Evolutionary conservation across 768 basidiomycete genomes (phyloP), one percentile per base, ranked within the genome.

Genomic region (Basidioascus undulatus): DNA sequence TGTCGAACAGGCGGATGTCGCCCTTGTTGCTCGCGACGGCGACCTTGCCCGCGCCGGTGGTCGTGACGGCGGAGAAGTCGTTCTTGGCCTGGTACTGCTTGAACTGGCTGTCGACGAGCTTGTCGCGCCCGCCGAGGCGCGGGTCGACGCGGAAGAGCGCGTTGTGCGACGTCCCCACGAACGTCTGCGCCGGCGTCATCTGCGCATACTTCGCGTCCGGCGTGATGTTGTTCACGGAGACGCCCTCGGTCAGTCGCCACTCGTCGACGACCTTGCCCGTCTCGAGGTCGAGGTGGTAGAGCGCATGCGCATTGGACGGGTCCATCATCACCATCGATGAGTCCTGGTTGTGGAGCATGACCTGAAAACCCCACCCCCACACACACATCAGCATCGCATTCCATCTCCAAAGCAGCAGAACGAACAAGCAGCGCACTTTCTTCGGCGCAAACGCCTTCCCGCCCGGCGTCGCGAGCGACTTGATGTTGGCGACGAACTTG

Each of bases 111-210:
- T 94, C 79, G 44, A 94, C 89, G 57, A 96, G 69, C 62, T 96
- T 94, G 57, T 65, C 73, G n/a, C n/a, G n/a, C 40, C 87, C 87
- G 5, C 76, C 73, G 2, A 94, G 63, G 44, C 92, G 83, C 32
- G 92, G 92, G 60, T 98, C 92, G 58, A 98, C 79, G 36, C 86
- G 78, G 77, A 94, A 98, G 35, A 98, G 65, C 8, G 84, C 79
- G 54, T 96, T 96, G 59, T 82, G 76, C 1, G 89, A 92, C 46
- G 72, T 67, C 32, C 92, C 92, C 47, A 96, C 73, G 41, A 98
- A 66, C 3, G 92, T 98, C 57, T 92, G 81, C 55, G 89, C 76
- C 36, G 66, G 69, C 31, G 86, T 86, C 49, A 75, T 92, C 49
- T 78, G 86, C 6, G 92, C 87, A 51, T 83, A 94, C 59, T 98